phyloP scores from a whole-genome alignment of 352 stramenopile species.

The Pythium apleroticum region DNA sequence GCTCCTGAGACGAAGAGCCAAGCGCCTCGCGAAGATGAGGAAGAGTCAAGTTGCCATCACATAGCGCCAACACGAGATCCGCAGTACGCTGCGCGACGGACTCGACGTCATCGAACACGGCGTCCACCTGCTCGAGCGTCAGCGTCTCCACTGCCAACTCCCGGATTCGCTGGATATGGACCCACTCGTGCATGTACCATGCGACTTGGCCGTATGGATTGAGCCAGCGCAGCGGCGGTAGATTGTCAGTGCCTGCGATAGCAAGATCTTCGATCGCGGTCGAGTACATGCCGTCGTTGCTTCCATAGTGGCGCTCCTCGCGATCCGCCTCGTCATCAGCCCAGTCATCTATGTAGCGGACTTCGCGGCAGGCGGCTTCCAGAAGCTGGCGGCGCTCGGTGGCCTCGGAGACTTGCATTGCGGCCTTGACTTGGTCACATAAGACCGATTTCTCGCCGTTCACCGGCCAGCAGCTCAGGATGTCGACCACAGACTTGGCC shows the following conservation, averaged over 20 bases:
- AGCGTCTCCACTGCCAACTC: background rate
- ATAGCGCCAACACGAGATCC: background rate
- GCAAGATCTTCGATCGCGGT: background rate
- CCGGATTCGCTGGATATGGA: background rate
- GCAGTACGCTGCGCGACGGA: background rate
- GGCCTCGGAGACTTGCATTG: background rate
- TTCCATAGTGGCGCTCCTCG: background rate
- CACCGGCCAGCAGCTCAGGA: background rate
- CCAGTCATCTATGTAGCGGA: background rate
- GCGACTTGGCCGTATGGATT: constrained; percentile 8
- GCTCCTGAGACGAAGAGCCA: background rate
- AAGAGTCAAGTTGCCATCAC: background rate
- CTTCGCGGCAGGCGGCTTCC: background rate
- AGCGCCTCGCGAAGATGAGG: background rate
- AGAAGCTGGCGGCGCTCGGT: background rate
- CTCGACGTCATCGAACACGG: background rate
- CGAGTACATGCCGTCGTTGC: background rate
- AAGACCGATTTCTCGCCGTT: background rate
- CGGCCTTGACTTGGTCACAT: background rate
- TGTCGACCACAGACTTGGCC: background rate
- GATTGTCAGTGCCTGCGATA: background rate
- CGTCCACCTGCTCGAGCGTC: background rate
- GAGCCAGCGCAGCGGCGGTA: background rate
- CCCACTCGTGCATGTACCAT: constrained; percentile 9
- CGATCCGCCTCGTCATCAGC: background rate